Conservation (phyloP, 106 monocot species). For the Apostasia shenzhenica region DNA sequence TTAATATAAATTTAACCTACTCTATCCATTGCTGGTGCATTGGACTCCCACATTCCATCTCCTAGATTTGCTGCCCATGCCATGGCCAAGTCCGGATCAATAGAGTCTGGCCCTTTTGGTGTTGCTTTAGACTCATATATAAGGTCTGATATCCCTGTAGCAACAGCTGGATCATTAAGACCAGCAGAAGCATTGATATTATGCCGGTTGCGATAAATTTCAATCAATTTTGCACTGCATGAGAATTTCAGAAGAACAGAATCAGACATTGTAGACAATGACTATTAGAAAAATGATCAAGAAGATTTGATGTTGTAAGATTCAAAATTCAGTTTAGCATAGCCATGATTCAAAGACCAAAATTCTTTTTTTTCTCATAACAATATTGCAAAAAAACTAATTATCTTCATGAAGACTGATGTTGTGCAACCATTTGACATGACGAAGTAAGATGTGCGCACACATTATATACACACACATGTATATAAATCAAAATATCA, state of each 20-base stretch:
- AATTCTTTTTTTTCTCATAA: too few species aligned
- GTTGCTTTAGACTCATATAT: conserved; percentile 66
- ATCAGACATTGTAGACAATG: too few species aligned
- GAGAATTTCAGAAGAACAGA: conserved; percentile 1
- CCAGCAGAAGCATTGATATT: conserved; percentile 84
- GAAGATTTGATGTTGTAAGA: too few species aligned
- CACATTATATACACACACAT: too few species aligned
- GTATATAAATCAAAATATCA: too few species aligned
- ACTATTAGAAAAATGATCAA: too few species aligned
- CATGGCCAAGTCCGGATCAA: conserved; percentile 94
- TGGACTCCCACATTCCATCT: conserved; percentile 64
- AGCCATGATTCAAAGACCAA: too few species aligned
- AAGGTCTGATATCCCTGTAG: conserved; percentile 95
- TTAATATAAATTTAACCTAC: conserved; percentile 32
- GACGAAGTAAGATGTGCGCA: too few species aligned
- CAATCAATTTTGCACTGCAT: conserved; percentile 81
- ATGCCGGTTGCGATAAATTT: conserved; percentile 89
- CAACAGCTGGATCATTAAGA: conserved; percentile 93
- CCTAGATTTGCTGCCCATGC: conserved; percentile 93
- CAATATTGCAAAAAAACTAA: too few species aligned
- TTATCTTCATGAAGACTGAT: too few species aligned
- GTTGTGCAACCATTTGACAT: too few species aligned
- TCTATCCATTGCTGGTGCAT: conserved; percentile 78
- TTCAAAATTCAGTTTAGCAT: too few species aligned
- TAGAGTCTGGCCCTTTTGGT: conserved; percentile 42